A percentile compares a stretch with the other conserved stretches of the same genome.
Evolutionary conservation across 805 yeast genomes (phyloP).

Genomic region (Ogataea trehalophila): DNA sequence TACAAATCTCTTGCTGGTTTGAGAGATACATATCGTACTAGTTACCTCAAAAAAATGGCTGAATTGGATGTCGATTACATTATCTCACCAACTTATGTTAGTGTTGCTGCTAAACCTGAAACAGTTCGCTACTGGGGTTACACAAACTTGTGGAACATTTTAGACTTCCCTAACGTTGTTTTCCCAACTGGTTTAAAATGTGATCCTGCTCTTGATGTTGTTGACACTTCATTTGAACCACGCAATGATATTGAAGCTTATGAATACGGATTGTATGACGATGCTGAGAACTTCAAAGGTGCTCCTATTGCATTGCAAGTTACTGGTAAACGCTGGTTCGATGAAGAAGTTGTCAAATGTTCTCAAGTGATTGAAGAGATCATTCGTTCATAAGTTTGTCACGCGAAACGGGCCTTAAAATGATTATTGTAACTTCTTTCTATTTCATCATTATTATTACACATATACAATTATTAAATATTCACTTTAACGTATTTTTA

Average conservation of each 20-base stretch:
- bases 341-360: constrained; percentile 44
- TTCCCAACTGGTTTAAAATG: constrained; percentile 55
- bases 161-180: constrained; percentile 59
- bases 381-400: constrained; percentile 5
- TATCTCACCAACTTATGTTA: too few relatives aligned
- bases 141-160: constrained; percentile 61
- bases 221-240: constrained; percentile 4
- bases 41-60: too few relatives aligned
- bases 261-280: too few relatives aligned
- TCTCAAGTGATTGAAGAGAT: constrained; percentile 36
- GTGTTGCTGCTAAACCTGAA: constrained; percentile 27
- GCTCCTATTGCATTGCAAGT: constrained; percentile 49
- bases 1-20: too few relatives aligned
- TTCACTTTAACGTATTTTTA: too few relatives aligned
- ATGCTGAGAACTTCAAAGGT: constrained; percentile 25
- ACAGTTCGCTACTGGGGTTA: constrained; percentile 67
- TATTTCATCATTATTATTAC: too few relatives aligned
- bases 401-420: too few relatives aligned
- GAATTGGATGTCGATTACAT: too few relatives aligned
- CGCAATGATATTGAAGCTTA: too few relatives aligned
- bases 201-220: constrained; percentile 29
- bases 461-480: too few relatives aligned
- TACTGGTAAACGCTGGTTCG: constrained; percentile 46
- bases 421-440: too few relatives aligned
- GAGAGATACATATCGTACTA: too few relatives aligned